A percentile compares a stretch with the other conserved stretches of the same genome.
These are phyloP conservation scores for Magnusiomyces clavatus DNA, from an alignment of 1,139 yeast genomes.

Conservation along the genomic window DNA sequence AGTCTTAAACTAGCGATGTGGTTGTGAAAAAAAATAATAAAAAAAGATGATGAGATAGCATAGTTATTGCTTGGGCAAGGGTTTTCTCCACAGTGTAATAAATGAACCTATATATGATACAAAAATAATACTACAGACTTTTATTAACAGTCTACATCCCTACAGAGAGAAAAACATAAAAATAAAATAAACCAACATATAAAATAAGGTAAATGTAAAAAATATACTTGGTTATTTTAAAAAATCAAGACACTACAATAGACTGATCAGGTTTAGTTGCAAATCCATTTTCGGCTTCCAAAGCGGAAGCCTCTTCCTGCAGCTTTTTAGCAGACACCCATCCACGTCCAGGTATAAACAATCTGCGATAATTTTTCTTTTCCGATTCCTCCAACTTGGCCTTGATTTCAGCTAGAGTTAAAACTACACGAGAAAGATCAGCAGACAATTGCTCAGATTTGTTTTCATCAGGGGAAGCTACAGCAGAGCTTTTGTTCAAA, in stretches of 20 bases:
- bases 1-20: not conserved
- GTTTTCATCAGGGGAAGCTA: not conserved
- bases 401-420: conserved; percentile 15
- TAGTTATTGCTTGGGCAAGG: not conserved
- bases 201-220: not conserved
- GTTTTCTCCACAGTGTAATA: not conserved
- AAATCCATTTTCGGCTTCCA: not conserved
- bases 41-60: not conserved
- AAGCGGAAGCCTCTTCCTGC: conserved; percentile 25
- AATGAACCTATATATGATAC: not conserved
- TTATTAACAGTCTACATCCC: not conserved
- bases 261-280: too few species aligned
- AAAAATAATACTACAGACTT: not conserved
- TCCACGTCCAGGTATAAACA: conserved; percentile 47
- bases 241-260: not conserved
- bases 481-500: not conserved
- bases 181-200: not conserved
- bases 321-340: conserved; percentile 41
- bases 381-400: conserved; percentile 25
- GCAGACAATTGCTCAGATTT: not conserved
- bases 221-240: not conserved
- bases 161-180: not conserved
- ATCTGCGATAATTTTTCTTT: conserved; percentile 35
- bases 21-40: not conserved
- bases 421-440: conserved; percentile 12